A percentile compares a stretch with the other conserved stretches of the same genome.
These are phyloP conservation scores for Adansonia grandidieri DNA, from an alignment of 441 rosid species.

Conservation along the genomic window DNA sequence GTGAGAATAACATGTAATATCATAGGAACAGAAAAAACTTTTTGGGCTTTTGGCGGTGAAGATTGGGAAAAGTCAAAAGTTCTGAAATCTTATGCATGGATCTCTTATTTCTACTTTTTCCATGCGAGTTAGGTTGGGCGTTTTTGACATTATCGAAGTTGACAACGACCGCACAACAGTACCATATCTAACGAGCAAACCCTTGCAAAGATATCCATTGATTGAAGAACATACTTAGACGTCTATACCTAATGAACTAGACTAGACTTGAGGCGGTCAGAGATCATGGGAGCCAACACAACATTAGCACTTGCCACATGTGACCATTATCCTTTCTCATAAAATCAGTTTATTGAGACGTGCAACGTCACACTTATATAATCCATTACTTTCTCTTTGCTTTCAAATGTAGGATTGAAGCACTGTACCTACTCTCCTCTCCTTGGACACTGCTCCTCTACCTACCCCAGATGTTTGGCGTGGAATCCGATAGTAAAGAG, in stretches of 20 bases:
- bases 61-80: neutral
- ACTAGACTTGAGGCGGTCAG: neutral
- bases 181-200: conserved; percentile 15
- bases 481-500: too few relatives aligned
- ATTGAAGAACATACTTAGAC: neutral
- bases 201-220: neutral
- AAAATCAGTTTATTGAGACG: too few relatives aligned
- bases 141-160: conserved; percentile 3
- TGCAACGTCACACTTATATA: too few relatives aligned
- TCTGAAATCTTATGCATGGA: neutral
- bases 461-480: too few relatives aligned
- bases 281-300: too few relatives aligned
- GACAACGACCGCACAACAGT: neutral
- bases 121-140: conserved; percentile 12
- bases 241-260: neutral
- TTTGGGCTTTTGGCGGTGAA: conserved; percentile 8
- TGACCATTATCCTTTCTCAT: too few relatives aligned
- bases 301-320: too few relatives aligned
- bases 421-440: too few relatives aligned
- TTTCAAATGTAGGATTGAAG: too few relatives aligned
- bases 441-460: too few relatives aligned
- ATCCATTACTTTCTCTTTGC: too few relatives aligned
- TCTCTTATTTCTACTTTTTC: neutral
- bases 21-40: neutral
- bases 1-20: neutral